phyloP scores from a whole-genome alignment of 768 basidiomycete species.

The Polyporus arcularius region DNA sequence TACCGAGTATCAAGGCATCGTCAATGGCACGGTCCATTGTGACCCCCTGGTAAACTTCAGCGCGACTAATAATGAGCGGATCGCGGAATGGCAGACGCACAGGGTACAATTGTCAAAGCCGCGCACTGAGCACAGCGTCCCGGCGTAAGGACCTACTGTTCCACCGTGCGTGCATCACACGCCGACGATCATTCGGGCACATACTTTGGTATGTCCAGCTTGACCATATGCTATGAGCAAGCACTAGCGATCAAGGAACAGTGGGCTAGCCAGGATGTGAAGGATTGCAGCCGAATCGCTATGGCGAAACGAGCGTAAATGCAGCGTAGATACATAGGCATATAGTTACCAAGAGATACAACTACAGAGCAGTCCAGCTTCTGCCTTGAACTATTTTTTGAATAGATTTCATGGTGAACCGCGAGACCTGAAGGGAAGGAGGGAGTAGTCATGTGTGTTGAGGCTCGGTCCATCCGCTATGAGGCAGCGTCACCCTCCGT shows the following conservation, averaged over 20 bases:
- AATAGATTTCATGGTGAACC: too few species aligned
- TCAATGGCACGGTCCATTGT: too few species aligned
- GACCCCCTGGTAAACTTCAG: background rate
- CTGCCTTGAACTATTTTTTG: background rate
- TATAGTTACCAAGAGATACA: background rate
- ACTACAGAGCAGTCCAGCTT: background rate
- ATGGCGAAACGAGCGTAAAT: background rate
- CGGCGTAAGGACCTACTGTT: too few species aligned
- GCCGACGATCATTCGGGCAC: background rate
- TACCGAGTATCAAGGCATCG: background rate
- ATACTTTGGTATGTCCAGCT: too few species aligned
- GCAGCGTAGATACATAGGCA: background rate
- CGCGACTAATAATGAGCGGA: too few species aligned
- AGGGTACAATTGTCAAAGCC: background rate
- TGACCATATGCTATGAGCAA: too few species aligned
- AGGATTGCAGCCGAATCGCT: background rate
- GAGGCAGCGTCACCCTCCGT: constrained; percentile 33
- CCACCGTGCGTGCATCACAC: too few species aligned
- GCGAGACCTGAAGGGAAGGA: background rate
- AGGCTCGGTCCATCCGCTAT: background rate
- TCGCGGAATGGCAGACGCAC: too few species aligned
- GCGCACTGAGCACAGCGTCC: constrained; percentile 1
- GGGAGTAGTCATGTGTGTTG: background rate
- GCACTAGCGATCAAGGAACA: background rate
- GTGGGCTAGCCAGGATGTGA: background rate